Evolutionary conservation across 1,284 basidiomycete species (phyloP), one percentile per base, ranked within the genome.

Genomic region (Sphaerobolus stellatus): DNA sequence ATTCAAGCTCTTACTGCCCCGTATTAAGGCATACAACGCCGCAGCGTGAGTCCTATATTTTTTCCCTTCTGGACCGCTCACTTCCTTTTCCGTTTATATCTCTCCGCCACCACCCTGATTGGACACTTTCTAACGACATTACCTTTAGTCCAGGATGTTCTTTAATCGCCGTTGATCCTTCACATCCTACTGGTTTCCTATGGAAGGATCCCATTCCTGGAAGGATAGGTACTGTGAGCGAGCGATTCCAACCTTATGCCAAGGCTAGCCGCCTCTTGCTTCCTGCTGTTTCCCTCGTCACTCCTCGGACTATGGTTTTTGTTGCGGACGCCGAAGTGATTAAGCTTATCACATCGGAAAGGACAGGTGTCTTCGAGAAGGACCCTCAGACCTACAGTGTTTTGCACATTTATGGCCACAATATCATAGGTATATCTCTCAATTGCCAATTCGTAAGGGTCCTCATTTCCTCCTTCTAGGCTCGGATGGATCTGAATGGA

Each of bases 311-410:
- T 11, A 48, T 54, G 2, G 30, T 54, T n/a, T 54, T 54, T 38
- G 52, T 54, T 5, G 52, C 52, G 7, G 52, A 54, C 30, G 45
- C 44, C 22, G 52, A 54, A 18, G 45, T 54, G 1, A 47, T 54
- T 18, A 54, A 54, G 30, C 24, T 28, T 13, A 34, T 54, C 7
- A 33, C 31, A 24, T 25, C 31, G 18, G 46, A 54, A 20, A 47
- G 33, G 27, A 27, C 46, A 25, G 52, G 52, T 4, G 48, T 43
- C 6, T 54, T 48, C 20, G 44, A 54, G 22, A 54, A 54, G 31
- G 52, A 54, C 24, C 52, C 52, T 24, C 52, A 54, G 40, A 54
- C 52, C 33, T 54, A 54, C 25, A 31, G 18, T 22, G 52, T 54
- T 11, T 34, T 54, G 24, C 31, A 54, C 34, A 34, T 40, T 16